A percentile compares a stretch with the other conserved stretches of the same genome.
These are phyloP conservation scores for Lactarius sanguifluus DNA, from an alignment of 768 basidiomycete species.

Conservation along the genomic window DNA sequence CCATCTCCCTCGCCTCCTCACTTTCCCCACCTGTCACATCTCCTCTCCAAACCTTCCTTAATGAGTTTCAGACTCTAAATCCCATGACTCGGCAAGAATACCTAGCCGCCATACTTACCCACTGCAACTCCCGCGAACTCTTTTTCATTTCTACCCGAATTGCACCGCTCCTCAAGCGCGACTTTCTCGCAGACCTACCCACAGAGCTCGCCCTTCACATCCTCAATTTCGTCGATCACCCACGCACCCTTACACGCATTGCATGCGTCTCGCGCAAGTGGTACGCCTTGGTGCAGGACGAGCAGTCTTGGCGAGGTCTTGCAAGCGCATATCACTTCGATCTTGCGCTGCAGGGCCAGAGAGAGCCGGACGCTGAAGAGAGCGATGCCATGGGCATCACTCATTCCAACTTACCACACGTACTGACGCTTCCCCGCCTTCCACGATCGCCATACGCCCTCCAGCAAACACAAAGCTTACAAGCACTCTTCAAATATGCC, in stretches of 20 bases:
- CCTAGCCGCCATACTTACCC: slow-evolving; percentile 24
- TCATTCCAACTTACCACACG: slow-evolving; percentile 10
- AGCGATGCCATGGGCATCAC: slow-evolving; percentile 3
- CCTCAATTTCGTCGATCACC: slow-evolving; percentile 28
- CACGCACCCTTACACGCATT: slow-evolving; percentile 22
- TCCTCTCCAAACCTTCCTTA: slow-evolving; percentile 8
- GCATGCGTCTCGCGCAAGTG: slow-evolving; percentile 27
- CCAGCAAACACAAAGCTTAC: slow-evolving; percentile 9
- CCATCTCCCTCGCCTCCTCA: slow-evolving; percentile 10
- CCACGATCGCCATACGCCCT: neutral
- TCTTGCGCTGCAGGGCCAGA: slow-evolving; percentile 16
- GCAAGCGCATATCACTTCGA: slow-evolving; percentile 22
- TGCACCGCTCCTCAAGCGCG: slow-evolving; percentile 29
- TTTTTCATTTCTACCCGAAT: slow-evolving; percentile 26
- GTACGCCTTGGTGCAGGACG: slow-evolving; percentile 29
- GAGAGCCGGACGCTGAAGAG: slow-evolving; percentile 15
- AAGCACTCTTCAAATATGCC: slow-evolving; percentile 26
- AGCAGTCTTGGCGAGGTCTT: slow-evolving; percentile 23
- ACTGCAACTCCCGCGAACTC: slow-evolving; percentile 25
- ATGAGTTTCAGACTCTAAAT: slow-evolving; percentile 16
- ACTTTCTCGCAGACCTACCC: slow-evolving; percentile 28
- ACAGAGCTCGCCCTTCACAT: slow-evolving; percentile 29
- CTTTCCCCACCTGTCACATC: neutral
- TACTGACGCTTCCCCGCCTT: slow-evolving; percentile 10
- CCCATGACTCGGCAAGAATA: slow-evolving; percentile 15